Percentiles rank a stretch among this genome's conserved stretches.
phyloP scores from a whole-genome alignment of 495 filamentous ascomycete genomes.

The Sordaria brevicollis region DNA sequence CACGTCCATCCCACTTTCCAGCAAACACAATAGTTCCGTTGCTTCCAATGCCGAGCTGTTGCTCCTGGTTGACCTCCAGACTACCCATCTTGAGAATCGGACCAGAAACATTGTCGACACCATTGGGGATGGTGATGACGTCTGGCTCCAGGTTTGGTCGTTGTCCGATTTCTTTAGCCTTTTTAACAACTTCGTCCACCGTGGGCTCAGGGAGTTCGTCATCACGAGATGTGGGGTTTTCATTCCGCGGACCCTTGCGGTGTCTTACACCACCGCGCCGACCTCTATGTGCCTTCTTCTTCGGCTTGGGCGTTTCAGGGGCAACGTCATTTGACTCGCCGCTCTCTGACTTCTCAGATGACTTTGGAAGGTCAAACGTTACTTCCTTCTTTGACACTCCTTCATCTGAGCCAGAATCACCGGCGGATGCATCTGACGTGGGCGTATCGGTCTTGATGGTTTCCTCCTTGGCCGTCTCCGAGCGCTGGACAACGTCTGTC shows the following conservation, averaged over 20 bases:
- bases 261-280: conserved; percentile 70
- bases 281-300: conserved; percentile 76
- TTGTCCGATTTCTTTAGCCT: conserved; percentile 33
- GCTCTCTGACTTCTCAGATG: not conserved
- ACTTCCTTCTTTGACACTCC: not conserved
- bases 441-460: not conserved
- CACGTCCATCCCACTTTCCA: conserved; percentile 79
- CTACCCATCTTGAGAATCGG: conserved; percentile 59
- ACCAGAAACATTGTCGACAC: conserved; percentile 45
- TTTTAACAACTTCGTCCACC: conserved; percentile 34
- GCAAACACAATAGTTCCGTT: conserved; percentile 80
- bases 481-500: not conserved
- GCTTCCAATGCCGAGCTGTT: conserved; percentile 68
- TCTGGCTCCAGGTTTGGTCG: conserved; percentile 48
- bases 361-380: conserved; percentile 1
- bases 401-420: not conserved
- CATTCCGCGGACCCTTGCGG: conserved; percentile 41
- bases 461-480: not conserved
- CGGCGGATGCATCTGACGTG: not conserved
- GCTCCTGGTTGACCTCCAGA: conserved; percentile 61
- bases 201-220: conserved; percentile 24
- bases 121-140: conserved; percentile 35
- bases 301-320: conserved; percentile 38
- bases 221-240: conserved; percentile 31
- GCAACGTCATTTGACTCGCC: conserved; percentile 25